Evolutionary conservation across 495 filamentous ascomycete genomes (phyloP), one percentile per base, ranked within the genome.

Genomic region (Xylaria scruposa): DNA sequence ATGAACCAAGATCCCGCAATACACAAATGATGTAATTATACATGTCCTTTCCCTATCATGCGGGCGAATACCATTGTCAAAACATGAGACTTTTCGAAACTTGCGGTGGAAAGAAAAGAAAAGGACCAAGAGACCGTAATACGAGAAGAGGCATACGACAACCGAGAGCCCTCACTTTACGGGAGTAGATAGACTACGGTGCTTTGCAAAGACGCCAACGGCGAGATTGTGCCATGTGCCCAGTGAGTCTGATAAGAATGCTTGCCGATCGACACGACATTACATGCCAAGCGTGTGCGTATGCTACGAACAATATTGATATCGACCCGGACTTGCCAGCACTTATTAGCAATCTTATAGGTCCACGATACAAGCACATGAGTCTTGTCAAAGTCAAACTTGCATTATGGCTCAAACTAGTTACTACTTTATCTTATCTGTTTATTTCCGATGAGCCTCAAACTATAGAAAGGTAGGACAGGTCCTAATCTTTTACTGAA

Each of bases 11-110:
- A 51, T 12, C 8, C 6, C n/a, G 49, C n/a, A 1, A n/a, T 51
- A 51, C 49, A 24, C n/a, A 2, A 51, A 13, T 53, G 21, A 53
- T 51, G 49, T 53, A 53, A 53, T 53, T 24, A 8, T 24, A 51
- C 47, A 51, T 21, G 3, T 51, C 49, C 49, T 53, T 53, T 53
- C 49, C 49, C 49, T 53, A 53, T 53, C 49, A 53, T 53, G 49
- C 24, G n/a, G 7, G 9, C 49, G n/a, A 53, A 53, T 10, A 13
- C 49, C 10, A 53, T 26, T 13, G 24, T 9, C n/a, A n/a, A 10
- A 3, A 26, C 12, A 4, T 10, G 21, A 13, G n/a, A 53, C 49
- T 53, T 53, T 26, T 53, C 21, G 49, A 26, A 26, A 53, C 21
- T 13, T 53, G 49, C 49, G 13, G 49, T 53, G 10, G 26, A 13